These are phyloP conservation scores for Boletellus emodensis DNA, from an alignment of 768 basidiomycete genomes.

Conservation along the genomic window DNA sequence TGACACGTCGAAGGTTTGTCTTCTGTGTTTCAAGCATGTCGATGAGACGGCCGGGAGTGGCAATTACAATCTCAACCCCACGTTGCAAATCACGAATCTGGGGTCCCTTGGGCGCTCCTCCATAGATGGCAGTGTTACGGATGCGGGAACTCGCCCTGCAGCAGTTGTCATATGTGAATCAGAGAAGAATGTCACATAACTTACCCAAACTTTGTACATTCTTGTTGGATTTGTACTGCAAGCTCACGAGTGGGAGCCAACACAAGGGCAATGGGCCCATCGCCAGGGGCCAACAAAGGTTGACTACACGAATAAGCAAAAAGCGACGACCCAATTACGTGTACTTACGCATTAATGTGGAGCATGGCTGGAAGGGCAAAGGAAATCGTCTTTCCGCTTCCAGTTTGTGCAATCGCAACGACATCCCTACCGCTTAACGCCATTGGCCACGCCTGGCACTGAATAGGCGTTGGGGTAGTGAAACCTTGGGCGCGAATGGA, in stretches of 20 bases:
- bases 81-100: slow-evolving; percentile 97
- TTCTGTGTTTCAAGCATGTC: slow-evolving; percentile 98
- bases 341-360: slow-evolving; percentile 94
- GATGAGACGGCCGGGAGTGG: slow-evolving; percentile 99
- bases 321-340: neutral
- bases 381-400: slow-evolving; percentile 97
- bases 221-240: slow-evolving; percentile 98
- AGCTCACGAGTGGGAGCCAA: slow-evolving; percentile 97
- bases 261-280: slow-evolving; percentile 95
- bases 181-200: slow-evolving; percentile 18
- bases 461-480: slow-evolving; percentile 85
- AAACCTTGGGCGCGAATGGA: slow-evolving; percentile 96
- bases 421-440: slow-evolving; percentile 91
- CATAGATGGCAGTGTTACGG: slow-evolving; percentile 98
- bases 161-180: slow-evolving; percentile 2
- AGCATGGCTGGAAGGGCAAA: slow-evolving; percentile 99
- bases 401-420: slow-evolving; percentile 96
- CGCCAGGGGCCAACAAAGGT: slow-evolving; percentile 87
- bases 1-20: slow-evolving; percentile 93
- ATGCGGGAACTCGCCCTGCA: slow-evolving; percentile 84
- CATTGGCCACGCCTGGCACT: slow-evolving; percentile 99
- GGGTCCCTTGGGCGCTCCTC: slow-evolving; percentile 97
- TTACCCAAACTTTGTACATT: slow-evolving; percentile 96
- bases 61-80: slow-evolving; percentile 96
- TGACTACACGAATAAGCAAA: slow-evolving; percentile 49